Evolutionary conservation across 2,329 filamentous ascomycete genomes (phyloP).

Genomic region (Alternaria longipes): DNA sequence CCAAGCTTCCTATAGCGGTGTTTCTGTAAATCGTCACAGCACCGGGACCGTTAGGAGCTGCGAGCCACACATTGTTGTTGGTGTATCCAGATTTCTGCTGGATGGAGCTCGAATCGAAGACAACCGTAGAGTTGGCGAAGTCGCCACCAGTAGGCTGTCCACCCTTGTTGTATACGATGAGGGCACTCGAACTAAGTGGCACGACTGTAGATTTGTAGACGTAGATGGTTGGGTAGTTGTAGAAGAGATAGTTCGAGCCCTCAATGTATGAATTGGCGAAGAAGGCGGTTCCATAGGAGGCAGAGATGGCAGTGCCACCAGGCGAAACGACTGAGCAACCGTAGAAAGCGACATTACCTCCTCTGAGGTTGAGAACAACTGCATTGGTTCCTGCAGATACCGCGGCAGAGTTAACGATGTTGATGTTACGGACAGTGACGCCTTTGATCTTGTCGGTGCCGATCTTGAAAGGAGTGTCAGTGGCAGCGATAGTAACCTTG

Average conservation of each 20-base stretch:
- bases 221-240: conserved; percentile 54
- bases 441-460: conserved; percentile 42
- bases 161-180: conserved; percentile 55
- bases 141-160: conserved; percentile 17
- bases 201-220: conserved; percentile 57
- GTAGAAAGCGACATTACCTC: conserved; percentile 56
- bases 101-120: conserved; percentile 54
- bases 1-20: conserved; percentile 50
- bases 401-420: conserved; percentile 48
- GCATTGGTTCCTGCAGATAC: conserved; percentile 33
- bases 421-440: conserved; percentile 52
- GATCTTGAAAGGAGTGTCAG: conserved; percentile 41
- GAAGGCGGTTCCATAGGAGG: conserved; percentile 48
- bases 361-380: conserved; percentile 43
- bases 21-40: conserved; percentile 55
- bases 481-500: conserved; percentile 48
- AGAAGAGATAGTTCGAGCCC: conserved; percentile 55
- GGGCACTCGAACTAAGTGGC: conserved; percentile 47
- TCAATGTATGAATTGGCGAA: conserved; percentile 59
- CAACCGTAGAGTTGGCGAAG: conserved; percentile 51
- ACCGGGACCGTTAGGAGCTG: conserved; percentile 54
- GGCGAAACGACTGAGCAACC: conserved; percentile 56
- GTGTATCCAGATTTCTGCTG: conserved; percentile 43
- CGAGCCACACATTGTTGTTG: conserved; percentile 55
- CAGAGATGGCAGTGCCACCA: conserved; percentile 42